These are phyloP conservation scores for Sherardia arvensis DNA, from an alignment of 257 asterid species.

Conservation along the genomic window DNA sequence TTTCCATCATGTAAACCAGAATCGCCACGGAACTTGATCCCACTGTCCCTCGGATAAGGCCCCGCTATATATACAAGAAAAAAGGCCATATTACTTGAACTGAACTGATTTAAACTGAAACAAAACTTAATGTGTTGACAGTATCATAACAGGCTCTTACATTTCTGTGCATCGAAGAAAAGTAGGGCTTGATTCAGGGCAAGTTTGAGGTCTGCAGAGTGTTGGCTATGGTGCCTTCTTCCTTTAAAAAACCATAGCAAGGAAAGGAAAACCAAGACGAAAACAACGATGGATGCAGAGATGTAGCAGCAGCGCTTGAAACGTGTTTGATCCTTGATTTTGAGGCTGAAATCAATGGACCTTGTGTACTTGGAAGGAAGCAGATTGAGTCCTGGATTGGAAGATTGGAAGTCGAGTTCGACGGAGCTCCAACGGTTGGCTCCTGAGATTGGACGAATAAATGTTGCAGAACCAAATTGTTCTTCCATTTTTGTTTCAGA, in stretches of 20 bases:
- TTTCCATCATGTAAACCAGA: slow-evolving; percentile 46
- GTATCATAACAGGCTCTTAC: slow-evolving; percentile 11
- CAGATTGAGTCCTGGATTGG: slow-evolving; percentile 20
- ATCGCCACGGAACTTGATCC: slow-evolving; percentile 32
- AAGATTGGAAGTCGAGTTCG: slow-evolving; percentile 29
- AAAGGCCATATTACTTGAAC: too few species aligned
- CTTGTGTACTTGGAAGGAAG: slow-evolving; percentile 40
- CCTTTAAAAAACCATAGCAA: slow-evolving; percentile 23
- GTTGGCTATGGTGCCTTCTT: slow-evolving; percentile 17
- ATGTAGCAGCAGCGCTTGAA: slow-evolving; percentile 23
- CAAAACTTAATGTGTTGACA: too few species aligned
- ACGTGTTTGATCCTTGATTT: slow-evolving; percentile 18
- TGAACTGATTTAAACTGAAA: too few species aligned
- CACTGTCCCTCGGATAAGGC: slow-evolving; percentile 17
- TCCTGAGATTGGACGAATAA: slow-evolving; percentile 26
- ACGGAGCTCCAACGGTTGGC: slow-evolving; percentile 33
- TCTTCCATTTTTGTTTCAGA: slow-evolving; percentile 20
- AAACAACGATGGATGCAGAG: slow-evolving; percentile 8
- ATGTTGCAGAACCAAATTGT: slow-evolving; percentile 14
- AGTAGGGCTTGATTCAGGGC: slow-evolving; percentile 43
- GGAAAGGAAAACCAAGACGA: slow-evolving; percentile 16
- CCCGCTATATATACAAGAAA: slow-evolving; percentile 38
- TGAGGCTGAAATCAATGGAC: slow-evolving; percentile 32
- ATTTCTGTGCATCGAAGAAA: slow-evolving; percentile 56
- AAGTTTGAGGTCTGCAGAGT: slow-evolving; percentile 22